Evolutionary conservation across 1,284 basidiomycete genomes (phyloP).

Genomic region (Cystobasidium pallidum): DNA sequence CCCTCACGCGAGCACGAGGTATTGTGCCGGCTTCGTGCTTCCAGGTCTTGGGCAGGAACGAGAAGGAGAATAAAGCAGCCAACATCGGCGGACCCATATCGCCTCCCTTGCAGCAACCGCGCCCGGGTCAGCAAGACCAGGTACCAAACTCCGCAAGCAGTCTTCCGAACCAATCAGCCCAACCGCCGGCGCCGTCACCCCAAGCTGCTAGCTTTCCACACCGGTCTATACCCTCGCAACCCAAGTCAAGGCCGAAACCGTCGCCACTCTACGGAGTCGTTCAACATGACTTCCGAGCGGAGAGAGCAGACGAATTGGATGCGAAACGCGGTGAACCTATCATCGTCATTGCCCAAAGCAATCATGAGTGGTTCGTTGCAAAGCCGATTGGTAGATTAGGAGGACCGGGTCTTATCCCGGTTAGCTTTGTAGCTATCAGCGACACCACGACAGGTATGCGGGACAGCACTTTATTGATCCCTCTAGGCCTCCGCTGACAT

Average conservation of each 20-base stretch:
- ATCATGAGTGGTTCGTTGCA: slow-evolving; percentile 66
- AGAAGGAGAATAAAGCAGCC: slow-evolving; percentile 47
- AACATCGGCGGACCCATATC: slow-evolving; percentile 14
- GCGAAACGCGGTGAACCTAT: slow-evolving; percentile 92
- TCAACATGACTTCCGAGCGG: slow-evolving; percentile 91
- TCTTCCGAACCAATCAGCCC: slow-evolving; percentile 18
- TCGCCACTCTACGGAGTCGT: slow-evolving; percentile 78
- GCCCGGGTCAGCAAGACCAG: not conserved
- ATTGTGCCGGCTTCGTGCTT: slow-evolving; percentile 83
- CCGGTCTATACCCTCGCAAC: not conserved
- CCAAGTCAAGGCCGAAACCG: slow-evolving; percentile 47
- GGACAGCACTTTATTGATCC: not conserved
- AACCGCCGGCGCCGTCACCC: slow-evolving; percentile 47
- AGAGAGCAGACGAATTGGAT: slow-evolving; percentile 93
- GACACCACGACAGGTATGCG: slow-evolving; percentile 75
- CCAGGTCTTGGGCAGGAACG: slow-evolving; percentile 62
- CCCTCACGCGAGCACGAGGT: slow-evolving; percentile 85
- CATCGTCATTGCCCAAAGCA: slow-evolving; percentile 77
- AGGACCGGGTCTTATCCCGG: slow-evolving; percentile 93
- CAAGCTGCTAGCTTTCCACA: slow-evolving; percentile 33
- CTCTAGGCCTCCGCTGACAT: slow-evolving; percentile 1
- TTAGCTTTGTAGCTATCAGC: slow-evolving; percentile 92
- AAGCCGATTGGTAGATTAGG: slow-evolving; percentile 95
- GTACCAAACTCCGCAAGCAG: slow-evolving; percentile 13
- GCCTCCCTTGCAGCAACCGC: slow-evolving; percentile 19